Base-by-base conservation (phyloP, 768 basidiomycete species). In the Russula sp. region DNA sequence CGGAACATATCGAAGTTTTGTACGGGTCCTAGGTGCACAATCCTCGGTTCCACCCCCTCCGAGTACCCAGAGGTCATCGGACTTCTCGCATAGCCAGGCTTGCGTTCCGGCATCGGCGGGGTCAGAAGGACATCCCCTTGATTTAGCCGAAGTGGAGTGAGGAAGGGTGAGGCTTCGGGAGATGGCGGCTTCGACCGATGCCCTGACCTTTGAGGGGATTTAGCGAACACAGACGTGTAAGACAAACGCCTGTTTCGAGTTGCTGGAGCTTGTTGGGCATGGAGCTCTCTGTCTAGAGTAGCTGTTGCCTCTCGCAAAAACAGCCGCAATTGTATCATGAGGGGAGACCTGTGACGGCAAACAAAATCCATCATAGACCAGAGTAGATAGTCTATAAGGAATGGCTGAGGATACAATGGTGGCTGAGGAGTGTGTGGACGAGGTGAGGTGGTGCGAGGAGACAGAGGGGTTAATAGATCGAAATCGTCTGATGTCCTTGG, bases 341-440 rank as follows among this genome's bases (percentile, higher is more conserved):
- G 77, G 0, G 89, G 88, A 44, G 76, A 84, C 20, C 86, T 80
- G 69, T 81, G 83, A 1, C 83, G 78, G 66, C 84, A 87, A 20
- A 88, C 72, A 59, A 88, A 79, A 69, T 90, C 87, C 30, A 90
- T 74, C 32, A 85, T 72, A 3, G 89, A 90, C 89, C 89, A 90
- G 1, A 87, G 76, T 10, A 83, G 75, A 67, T 89, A 91, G 72
- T 92, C 90, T 6, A 89, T 76, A 28, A 87, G 75, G 32, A 87
- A 79, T 3, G 88, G 88, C 22, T 68, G 55, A 73, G 70, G 60
- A 32, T 67, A 66, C 69, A 48, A 69, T 75, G 56, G 67, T 64
- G 13, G 70, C 54, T 57, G 70, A 66, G 61, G 71, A 72, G 59
- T 75, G 71, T 52, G 73, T 69, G 51, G 71, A 71, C 22, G 76